Evolutionary conservation across 1,284 basidiomycete species (phyloP).

Genomic region (Ustilago curta): DNA sequence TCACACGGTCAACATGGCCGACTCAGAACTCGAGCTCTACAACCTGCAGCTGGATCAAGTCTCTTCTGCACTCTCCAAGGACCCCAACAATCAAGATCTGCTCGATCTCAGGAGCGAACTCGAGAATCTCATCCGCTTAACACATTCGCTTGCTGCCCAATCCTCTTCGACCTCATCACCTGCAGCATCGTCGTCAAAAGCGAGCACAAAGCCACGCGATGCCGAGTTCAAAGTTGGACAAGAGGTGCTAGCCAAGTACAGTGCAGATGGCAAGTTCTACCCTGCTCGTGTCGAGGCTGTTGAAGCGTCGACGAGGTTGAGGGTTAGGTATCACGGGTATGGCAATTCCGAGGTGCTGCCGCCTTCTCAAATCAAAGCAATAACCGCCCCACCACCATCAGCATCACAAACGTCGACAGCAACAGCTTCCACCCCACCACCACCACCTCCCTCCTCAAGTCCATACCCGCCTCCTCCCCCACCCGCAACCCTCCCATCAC

Average conservation of each 20-base stretch:
- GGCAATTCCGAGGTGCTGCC: conserved; percentile 88
- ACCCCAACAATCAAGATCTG: conserved; percentile 83
- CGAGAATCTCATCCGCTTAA: conserved; percentile 87
- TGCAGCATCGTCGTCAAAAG: background rate
- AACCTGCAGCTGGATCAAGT: conserved; percentile 79
- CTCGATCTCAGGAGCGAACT: conserved; percentile 81
- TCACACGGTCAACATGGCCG: conserved; percentile 20
- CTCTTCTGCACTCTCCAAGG: conserved; percentile 82
- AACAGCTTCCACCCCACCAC: too few relatives aligned
- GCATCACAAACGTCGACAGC: background rate
- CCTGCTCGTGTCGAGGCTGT: conserved; percentile 73
- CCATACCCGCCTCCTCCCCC: conserved; percentile 72
- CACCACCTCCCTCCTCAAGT: conserved; percentile 4
- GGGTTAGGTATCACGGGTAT: conserved; percentile 94
- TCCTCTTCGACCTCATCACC: background rate
- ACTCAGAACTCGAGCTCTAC: conserved; percentile 33
- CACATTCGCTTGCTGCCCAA: conserved; percentile 69
- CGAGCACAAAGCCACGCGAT: background rate
- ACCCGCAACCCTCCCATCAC: conserved; percentile 70
- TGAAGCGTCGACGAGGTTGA: conserved; percentile 82
- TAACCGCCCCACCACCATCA: conserved; percentile 5
- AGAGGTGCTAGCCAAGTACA: conserved; percentile 89
- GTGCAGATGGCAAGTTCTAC: conserved; percentile 58
- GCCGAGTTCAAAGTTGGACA: conserved; percentile 77
- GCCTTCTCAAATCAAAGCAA: background rate